These are phyloP conservation scores for Hibiscus mutabilis DNA, from an alignment of 345 rosid genomes.

Conservation along the genomic window DNA sequence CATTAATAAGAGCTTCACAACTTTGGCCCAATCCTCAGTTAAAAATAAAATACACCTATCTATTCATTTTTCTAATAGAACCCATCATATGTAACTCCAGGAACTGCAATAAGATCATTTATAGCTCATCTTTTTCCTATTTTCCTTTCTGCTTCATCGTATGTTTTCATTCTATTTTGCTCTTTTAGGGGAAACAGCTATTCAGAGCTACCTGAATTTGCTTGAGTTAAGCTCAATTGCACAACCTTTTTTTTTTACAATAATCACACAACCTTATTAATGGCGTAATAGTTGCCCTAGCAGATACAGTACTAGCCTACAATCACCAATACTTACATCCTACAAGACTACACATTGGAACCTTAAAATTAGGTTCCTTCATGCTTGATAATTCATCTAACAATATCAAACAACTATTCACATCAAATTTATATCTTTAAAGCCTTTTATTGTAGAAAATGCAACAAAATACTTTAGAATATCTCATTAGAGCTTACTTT, in stretches of 20 bases:
- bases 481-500: neutral
- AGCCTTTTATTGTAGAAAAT: neutral
- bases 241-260: neutral
- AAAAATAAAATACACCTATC: neutral
- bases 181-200: neutral
- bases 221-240: neutral
- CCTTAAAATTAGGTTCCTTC: neutral
- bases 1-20: neutral
- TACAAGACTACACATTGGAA: constrained; percentile 1
- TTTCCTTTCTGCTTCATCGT: neutral
- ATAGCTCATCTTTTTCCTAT: neutral
- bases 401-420: neutral
- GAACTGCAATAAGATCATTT: neutral
- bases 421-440: neutral
- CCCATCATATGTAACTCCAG: neutral
- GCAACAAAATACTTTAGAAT: neutral
- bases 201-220: neutral
- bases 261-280: neutral
- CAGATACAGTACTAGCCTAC: neutral
- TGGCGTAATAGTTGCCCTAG: neutral
- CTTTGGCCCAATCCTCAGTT: neutral
- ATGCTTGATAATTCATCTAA: neutral
- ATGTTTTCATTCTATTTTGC: neutral
- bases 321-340: neutral
- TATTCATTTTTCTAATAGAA: neutral